Conservation (phyloP, 139 green algal species). For the Pleodorina starrii region DNA sequence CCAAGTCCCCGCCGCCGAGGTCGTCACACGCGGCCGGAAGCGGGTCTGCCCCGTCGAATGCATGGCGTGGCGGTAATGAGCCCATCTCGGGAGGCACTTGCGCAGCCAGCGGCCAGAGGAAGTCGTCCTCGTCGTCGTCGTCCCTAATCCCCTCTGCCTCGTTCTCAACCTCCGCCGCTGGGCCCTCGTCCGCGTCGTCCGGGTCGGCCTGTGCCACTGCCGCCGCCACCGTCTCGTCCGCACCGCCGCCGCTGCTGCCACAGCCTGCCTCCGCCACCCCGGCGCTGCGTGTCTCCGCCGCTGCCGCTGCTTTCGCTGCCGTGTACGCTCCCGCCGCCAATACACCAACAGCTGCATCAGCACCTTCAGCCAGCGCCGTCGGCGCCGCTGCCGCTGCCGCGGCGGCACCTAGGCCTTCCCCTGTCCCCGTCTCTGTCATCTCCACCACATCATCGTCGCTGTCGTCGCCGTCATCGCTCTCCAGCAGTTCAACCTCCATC, state of each 20-base stretch:
- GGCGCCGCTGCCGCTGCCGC: background rate
- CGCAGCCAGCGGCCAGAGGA: background rate
- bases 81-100: conserved; percentile 14
- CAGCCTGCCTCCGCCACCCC: no score
- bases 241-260: background rate
- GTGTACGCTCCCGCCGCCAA: background rate
- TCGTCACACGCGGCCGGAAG: no score
- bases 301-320: background rate
- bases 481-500: background rate
- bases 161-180: no score
- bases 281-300: no score
- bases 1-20: no score
- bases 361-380: background rate
- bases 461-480: background rate
- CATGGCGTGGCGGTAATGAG: no score
- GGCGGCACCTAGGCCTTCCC: background rate
- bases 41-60: no score
- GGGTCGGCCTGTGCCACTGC: background rate
- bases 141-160: background rate
- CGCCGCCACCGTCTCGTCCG: background rate
- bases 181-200: background rate
- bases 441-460: background rate
- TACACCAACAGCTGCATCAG: background rate
- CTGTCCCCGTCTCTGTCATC: background rate
- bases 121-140: conserved; percentile 2